Base-by-base conservation (phyloP, 148 eudicot species). In the Chenopodium album region DNA sequence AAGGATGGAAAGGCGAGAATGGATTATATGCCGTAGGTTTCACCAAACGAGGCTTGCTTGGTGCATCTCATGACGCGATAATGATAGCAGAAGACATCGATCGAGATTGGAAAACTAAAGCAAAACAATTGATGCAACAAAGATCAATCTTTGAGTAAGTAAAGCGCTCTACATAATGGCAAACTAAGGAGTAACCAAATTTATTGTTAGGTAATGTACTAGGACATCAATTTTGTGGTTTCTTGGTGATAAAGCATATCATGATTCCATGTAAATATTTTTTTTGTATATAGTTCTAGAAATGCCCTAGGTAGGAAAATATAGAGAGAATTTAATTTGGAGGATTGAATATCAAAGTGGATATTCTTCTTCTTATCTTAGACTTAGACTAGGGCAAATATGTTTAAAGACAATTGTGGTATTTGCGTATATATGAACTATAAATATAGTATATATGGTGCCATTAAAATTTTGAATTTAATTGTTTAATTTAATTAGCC, bases 1-100 rank as follows among this genome's bases (percentile, higher is more conserved):
- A 91, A 17, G 92, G 97, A 26, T 92, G 97, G 97, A 92, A 92
- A 91, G 92, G 97, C 3, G 90, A 91, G 73, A 87, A 90, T 11
- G 97, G 97, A 12, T 78, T 92, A 72, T 92, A 90, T 48, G 90
- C 97, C 0, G 92, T 89, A 28, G 97, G 97, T 3, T 92, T 91
- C 85, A 88, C 94, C 13, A 91, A 89, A 76, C 92, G 92, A 14
- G 97, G 94, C 41, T 73, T 92, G 75, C 86, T 88, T 8, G 97
- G 97, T 47, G 83, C 88, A 29, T 90, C 97, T n/a, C 77, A 78
- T 29, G 93, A 92, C 63, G 92, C 97, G 29, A 85, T 59, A n/a
- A 88, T 80, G 52, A 86, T 92, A 13, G 95, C 98, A 0, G 85
- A 88, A 77, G 95, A 93, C 65, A 90, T 93, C 64, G 86, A 82